Evolutionary conservation across 108 stramenopile species (phyloP).

Genomic region (Stephanodiscus triporus): DNA sequence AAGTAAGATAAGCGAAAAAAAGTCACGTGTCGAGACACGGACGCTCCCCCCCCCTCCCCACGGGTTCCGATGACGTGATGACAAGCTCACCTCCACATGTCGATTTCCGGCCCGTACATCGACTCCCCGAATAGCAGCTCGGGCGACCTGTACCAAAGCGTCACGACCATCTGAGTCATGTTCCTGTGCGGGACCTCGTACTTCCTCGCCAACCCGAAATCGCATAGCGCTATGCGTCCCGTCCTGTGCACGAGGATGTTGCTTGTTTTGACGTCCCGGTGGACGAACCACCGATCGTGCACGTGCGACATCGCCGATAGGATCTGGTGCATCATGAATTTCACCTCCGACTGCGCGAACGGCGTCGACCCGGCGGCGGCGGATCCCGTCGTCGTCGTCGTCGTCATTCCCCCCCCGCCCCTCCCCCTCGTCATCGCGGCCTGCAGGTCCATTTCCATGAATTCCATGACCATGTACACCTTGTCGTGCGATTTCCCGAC

Average conservation of each 20-base stretch:
- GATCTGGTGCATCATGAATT: slow-evolving; percentile 32
- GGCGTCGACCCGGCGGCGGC: neutral
- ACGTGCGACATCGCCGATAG: slow-evolving; percentile 76
- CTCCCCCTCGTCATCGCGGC: slow-evolving; percentile 62
- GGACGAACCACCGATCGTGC: slow-evolving; percentile 82
- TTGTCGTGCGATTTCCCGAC: slow-evolving; percentile 69
- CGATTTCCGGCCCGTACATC: slow-evolving; percentile 85
- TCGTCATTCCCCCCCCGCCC: slow-evolving; percentile 4
- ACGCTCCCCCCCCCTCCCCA: neutral
- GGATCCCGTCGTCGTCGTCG: neutral
- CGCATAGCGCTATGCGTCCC: slow-evolving; percentile 85
- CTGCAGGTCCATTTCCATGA: slow-evolving; percentile 90
- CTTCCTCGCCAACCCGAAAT: slow-evolving; percentile 92
- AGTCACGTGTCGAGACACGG: neutral
- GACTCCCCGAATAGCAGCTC: slow-evolving; percentile 89
- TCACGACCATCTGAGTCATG: slow-evolving; percentile 90
- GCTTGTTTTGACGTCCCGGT: slow-evolving; percentile 92
- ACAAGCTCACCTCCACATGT: slow-evolving; percentile 87
- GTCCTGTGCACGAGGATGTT: slow-evolving; percentile 87
- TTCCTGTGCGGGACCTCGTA: slow-evolving; percentile 65
- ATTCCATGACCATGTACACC: slow-evolving; percentile 96
- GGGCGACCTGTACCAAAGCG: slow-evolving; percentile 92
- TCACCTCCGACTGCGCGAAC: neutral
- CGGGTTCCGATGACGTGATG: no score
- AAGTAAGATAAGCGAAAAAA: neutral